Evolutionary conservation across 139 green algal genomes (phyloP), one percentile per base, ranked within the genome.

Genomic region (Nannochloris sp.): DNA sequence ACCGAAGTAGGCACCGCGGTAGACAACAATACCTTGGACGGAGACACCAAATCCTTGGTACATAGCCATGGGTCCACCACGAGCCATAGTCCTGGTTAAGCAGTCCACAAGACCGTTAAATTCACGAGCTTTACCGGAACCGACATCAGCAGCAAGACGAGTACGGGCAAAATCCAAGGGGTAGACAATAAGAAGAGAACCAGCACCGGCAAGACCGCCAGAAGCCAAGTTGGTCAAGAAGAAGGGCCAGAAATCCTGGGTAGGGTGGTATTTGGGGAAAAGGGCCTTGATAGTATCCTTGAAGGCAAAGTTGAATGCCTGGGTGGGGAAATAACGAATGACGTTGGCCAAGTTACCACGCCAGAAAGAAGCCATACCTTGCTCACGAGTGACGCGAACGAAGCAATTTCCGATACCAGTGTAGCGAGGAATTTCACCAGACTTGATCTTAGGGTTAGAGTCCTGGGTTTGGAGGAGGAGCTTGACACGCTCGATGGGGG

Each of bases 291-390:
- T 97, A 61, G 94, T 97, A 82, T 98, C 92, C 90, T 99, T 99
- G 88, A 99, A 99, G 29, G 94, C 94, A 76, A 99, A 99, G 91
- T 99, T 99, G 73, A 99, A 94, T 23, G 95, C 93, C 78, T 93
- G 82, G 27, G 85, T 92, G 45, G 79, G 92, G 89, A 95, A 95
- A 84, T 96, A 96, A 14, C 90, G 81, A 38, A 99, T 82, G 19
- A 99, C 88, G 70, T 98, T 97, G 63, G 92, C 92, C 61, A 86
- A 80, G 89, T 99, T 99, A 30, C 95, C 95, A 44, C 95, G 81
- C 91, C 92, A 99, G 76, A 98, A 92, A 33, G 89, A 90, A n/a
- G 54, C 75, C 15, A 98, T 63, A 59, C 95, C 92, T 77, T 65
- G 59, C 68, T 99, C 95, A 3, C 67, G 59, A 31, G 83, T 60